A percentile compares a stretch with the other conserved stretches of the same genome.
Conservation (phyloP, 306 rosid species). For the Alnus rubra region DNA sequence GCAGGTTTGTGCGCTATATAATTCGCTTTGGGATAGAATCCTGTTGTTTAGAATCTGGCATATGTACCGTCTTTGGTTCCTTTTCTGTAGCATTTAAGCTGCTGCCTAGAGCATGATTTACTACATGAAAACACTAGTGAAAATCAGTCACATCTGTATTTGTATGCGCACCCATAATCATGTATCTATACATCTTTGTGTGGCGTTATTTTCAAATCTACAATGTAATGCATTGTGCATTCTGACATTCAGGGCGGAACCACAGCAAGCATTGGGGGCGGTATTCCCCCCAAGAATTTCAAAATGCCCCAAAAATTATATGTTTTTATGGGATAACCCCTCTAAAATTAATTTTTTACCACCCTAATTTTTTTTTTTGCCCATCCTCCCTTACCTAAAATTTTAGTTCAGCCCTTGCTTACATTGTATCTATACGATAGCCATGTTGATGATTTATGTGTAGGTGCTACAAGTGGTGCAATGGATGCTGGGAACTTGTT, state of each 20-base stretch:
- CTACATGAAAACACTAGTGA: not conserved
- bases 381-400: no score
- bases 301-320: no score
- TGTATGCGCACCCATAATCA: not conserved
- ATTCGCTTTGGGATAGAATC: constrained; percentile 4
- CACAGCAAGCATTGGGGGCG: no score
- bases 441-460: constrained; percentile 32
- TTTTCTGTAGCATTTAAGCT: not conserved
- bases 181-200: not conserved
- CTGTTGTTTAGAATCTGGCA: not conserved
- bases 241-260: no score
- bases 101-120: not conserved
- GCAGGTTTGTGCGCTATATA: constrained; percentile 66
- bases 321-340: no score
- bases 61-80: not conserved
- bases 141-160: not conserved
- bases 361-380: no score
- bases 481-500: constrained; percentile 98
- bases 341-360: no score
- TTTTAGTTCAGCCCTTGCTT: no score
- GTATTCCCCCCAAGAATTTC: no score
- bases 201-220: not conserved
- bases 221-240: not conserved
- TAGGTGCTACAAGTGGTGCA: constrained; percentile 97
- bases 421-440: constrained; percentile 8